Evolutionary conservation across 306 rosid species (phyloP).

Genomic region (Glycine latifolia): DNA sequence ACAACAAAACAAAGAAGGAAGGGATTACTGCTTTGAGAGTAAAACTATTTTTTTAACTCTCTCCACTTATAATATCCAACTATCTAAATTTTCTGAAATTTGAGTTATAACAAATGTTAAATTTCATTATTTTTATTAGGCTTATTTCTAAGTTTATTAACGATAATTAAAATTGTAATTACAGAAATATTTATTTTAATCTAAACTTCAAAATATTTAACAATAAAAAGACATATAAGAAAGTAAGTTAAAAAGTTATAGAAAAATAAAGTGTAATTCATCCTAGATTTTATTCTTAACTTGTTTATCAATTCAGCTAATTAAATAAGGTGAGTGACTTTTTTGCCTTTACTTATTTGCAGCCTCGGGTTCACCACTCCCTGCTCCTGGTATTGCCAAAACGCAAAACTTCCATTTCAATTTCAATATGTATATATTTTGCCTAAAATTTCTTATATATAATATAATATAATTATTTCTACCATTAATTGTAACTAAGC

Average conservation of each 20-base stretch:
- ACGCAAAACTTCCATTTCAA: neutral
- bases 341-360: conserved; percentile 38
- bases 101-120: too few species aligned
- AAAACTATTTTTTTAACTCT: too few species aligned
- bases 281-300: neutral
- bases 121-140: too few species aligned
- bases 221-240: too few species aligned
- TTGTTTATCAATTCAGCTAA: neutral
- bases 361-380: conserved; percentile 69
- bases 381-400: conserved; percentile 76
- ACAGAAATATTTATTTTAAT: too few species aligned
- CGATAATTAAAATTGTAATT: too few species aligned
- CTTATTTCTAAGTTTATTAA: too few species aligned
- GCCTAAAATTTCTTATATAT: neutral
- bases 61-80: too few species aligned
- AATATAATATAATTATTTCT: neutral
- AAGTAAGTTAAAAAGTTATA: neutral
- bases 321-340: neutral
- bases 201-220: too few species aligned
- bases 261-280: neutral
- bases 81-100: too few species aligned
- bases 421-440: neutral
- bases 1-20: too few species aligned
- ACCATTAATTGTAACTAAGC: neutral
- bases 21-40: too few species aligned